Percentiles rank a stretch among this genome's conserved stretches.
Evolutionary conservation across 495 filamentous ascomycete genomes (phyloP).

Genomic region (Aspergillus carlsbadensis): DNA sequence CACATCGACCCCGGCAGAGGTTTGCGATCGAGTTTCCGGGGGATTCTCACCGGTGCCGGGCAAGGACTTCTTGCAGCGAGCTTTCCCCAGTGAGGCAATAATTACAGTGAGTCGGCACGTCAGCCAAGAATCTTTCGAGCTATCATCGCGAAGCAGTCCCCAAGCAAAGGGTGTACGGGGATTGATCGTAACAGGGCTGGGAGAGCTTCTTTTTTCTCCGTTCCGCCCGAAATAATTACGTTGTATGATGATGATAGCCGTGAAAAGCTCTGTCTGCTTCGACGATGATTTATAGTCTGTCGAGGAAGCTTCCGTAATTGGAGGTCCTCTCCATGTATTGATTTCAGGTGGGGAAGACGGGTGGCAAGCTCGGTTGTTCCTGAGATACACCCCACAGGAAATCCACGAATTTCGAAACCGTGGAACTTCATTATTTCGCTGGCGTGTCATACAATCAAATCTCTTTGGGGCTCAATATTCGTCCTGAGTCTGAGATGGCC

Average conservation of each 20-base stretch:
- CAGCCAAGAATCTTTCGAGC: conserved; percentile 28
- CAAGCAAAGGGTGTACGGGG: conserved; percentile 6
- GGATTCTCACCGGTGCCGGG: conserved; percentile 35
- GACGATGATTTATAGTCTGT: not conserved
- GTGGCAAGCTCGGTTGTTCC: conserved; percentile 12
- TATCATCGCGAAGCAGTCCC: not conserved
- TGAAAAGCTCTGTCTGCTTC: not conserved
- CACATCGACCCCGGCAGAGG: conserved; percentile 16
- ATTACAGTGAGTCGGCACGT: conserved; percentile 21
- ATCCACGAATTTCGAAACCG: no score
- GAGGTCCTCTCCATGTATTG: conserved; percentile 8
- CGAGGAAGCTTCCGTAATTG: not conserved
- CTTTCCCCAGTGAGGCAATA: conserved; percentile 15
- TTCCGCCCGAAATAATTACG: not conserved
- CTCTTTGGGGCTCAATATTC: not conserved
- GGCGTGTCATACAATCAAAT: not conserved
- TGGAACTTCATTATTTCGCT: conserved; percentile 14
- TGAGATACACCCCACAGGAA: conserved; percentile 12
- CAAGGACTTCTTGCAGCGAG: conserved; percentile 14
- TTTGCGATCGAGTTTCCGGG: conserved; percentile 33
- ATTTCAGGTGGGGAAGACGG: conserved; percentile 9
- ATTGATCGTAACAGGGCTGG: conserved; percentile 14
- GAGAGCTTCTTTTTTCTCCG: not conserved
- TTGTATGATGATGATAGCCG: not conserved
- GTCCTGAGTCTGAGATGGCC: not conserved